Evolutionary conservation across 2,329 filamentous ascomycete genomes (phyloP).

Genomic region (Cercospora sp.): DNA sequence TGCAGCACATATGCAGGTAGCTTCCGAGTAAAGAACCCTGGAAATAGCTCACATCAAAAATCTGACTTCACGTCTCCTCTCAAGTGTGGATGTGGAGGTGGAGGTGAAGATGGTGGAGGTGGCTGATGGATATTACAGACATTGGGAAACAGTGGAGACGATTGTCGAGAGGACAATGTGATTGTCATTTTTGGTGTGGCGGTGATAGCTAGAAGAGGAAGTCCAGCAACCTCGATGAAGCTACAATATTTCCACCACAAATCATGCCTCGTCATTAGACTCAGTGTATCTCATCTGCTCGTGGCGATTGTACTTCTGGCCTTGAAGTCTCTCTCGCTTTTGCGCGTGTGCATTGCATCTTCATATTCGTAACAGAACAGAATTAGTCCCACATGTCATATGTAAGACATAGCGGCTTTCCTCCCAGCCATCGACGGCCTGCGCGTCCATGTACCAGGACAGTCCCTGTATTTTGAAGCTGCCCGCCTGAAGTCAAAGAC

Average conservation of each 20-base stretch:
- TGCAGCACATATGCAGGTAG: not conserved
- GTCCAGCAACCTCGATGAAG: not conserved
- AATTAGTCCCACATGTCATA: not conserved
- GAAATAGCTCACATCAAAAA: not conserved
- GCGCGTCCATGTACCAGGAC: not conserved
- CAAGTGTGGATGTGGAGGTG: not conserved
- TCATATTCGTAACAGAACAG: conserved; percentile 6
- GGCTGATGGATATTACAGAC: not conserved
- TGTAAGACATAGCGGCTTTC: not conserved
- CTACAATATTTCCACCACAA: not conserved
- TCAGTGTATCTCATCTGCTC: conserved; percentile 6
- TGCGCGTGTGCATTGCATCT: not conserved
- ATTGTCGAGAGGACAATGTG: not conserved
- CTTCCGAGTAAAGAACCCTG: conserved; percentile 5
- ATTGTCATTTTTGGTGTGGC: not conserved
- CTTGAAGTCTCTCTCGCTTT: not conserved
- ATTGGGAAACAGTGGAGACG: not conserved
- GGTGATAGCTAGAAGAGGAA: not conserved
- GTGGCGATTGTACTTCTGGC: conserved; percentile 3
- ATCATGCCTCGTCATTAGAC: not conserved
- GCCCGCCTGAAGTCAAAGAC: not conserved
- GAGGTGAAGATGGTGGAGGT: not conserved
- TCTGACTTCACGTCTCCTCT: not conserved
- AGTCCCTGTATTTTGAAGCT: conserved; percentile 7
- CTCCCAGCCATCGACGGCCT: not conserved